Percentiles rank a stretch among this genome's conserved stretches.
phyloP scores from a whole-genome alignment of 73 alveolate genomes.

The Symbiodinium natans region DNA sequence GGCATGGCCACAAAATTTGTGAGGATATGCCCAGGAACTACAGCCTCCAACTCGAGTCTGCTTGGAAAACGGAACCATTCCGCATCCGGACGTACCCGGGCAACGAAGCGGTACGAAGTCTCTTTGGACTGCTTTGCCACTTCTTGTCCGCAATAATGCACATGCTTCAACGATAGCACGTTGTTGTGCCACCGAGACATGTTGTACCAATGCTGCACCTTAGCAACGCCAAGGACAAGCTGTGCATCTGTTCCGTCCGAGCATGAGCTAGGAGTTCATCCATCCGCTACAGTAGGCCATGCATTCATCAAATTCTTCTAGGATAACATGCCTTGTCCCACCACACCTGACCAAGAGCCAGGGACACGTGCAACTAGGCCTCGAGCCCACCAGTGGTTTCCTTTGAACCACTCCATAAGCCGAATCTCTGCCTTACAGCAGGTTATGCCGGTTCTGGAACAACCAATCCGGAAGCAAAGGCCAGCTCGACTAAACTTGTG shows the following conservation, averaged over 20 bases:
- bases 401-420: slow-evolving; percentile 35
- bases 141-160: slow-evolving; percentile 4
- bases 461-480: no score
- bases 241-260: no score
- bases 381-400: slow-evolving; percentile 39
- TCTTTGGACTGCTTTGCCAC: neutral
- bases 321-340: no score
- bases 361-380: neutral
- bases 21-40: slow-evolving; percentile 1
- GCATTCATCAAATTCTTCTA: no score
- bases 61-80: slow-evolving; percentile 37
- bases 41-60: neutral
- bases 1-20: slow-evolving; percentile 82
- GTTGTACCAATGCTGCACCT: slow-evolving; percentile 44
- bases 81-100: slow-evolving; percentile 60
- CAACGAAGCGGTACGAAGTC: slow-evolving; percentile 17
- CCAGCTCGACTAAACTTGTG: no score
- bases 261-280: no score
- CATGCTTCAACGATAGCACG: slow-evolving; percentile 32
- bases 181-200: neutral
- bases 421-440: slow-evolving; percentile 5
- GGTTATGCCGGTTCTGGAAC: no score
- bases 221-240: neutral
- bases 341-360: neutral
- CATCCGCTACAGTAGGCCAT: no score